A percentile compares a stretch with the other conserved stretches of the same genome.
These are phyloP conservation scores for Pythium guiyangense DNA, from an alignment of 352 stramenopile species.

Conservation along the genomic window DNA sequence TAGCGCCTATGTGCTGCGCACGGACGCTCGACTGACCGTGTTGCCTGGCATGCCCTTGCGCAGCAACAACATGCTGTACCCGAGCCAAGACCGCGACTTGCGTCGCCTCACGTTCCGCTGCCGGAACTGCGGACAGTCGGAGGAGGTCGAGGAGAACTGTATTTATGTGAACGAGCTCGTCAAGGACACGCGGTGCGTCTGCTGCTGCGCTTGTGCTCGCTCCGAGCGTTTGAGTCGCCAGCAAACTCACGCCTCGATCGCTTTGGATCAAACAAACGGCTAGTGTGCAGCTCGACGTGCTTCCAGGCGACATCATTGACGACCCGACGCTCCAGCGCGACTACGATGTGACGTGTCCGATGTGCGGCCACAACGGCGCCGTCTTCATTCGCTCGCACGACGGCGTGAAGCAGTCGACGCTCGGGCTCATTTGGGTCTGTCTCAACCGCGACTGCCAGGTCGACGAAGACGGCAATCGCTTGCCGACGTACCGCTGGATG, in stretches of 20 bases:
- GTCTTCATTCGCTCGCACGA: constrained; percentile 88
- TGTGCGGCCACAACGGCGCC: constrained; percentile 71
- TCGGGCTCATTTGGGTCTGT: constrained; percentile 87
- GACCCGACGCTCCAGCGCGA: constrained; percentile 86
- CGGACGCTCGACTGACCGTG: not conserved
- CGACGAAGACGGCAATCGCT: constrained; percentile 78
- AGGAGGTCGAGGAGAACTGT: constrained; percentile 87
- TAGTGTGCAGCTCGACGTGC: constrained; percentile 81
- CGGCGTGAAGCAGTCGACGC: constrained; percentile 83
- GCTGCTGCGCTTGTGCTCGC: not conserved
- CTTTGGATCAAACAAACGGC: not conserved
- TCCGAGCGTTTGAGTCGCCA: no score
- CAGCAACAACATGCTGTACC: constrained; percentile 92
- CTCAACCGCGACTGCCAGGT: constrained; percentile 85
- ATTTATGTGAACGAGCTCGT: constrained; percentile 91
- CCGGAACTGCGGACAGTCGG: constrained; percentile 82
- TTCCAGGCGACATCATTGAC: constrained; percentile 84
- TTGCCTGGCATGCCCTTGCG: not conserved
- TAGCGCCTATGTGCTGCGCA: not conserved
- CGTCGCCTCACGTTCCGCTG: constrained; percentile 83
- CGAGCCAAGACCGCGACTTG: constrained; percentile 84
- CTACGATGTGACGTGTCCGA: constrained; percentile 80
- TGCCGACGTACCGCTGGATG: constrained; percentile 87
- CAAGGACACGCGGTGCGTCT: constrained; percentile 76
- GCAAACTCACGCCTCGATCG: no score